Evolutionary conservation across 805 yeast genomes (phyloP), one percentile per base, ranked within the genome.

Genomic region (Candida gorgasii): DNA sequence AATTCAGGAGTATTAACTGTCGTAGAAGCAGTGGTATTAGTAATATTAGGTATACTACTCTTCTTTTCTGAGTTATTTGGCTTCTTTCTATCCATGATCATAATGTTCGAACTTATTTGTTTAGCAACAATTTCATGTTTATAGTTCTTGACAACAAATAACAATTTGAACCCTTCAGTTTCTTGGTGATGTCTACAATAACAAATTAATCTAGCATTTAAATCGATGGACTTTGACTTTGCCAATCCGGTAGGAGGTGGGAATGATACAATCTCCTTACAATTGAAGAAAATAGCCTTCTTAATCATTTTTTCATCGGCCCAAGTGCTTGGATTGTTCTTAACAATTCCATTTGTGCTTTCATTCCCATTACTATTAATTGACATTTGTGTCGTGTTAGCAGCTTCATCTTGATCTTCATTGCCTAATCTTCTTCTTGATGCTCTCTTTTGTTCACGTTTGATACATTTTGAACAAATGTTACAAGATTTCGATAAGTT

Each of bases 141-240:
- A 43, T 69, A 58, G 60, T 90, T 81, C 47, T 79, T 82, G 38
- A 92, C 57, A 3, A 85, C 78, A 48, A 87, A 79, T 35, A 87
- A 64, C 29, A 86, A 67, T 55, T 79, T 80, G 69, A 90, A 92
- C 1, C 99, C 99, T 30, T 76, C 76, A n/a, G 82, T 70, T 48
- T 90, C 96, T 50, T 82, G 80, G 63, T 93, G 99, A 63, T 93
- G 99, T 50, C 98, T 80, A 66, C 98, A 93, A 61, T 93, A 92
- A 63, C 99, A 92, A 8, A 92, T 92, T 31, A 93, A 80, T 63
- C 99, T 79, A 17, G 96, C 78, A 27, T 76, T 63, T 24, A 79
- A 55, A 32, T 78, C 82, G 29, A 79, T 56, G 2, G 70, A 58
- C 49, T 72, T 74, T 12, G 56, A 48, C 29, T 52, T 58, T 39